A percentile compares a stretch with the other conserved stretches of the same genome.
These are phyloP conservation scores for Botryotinia narcissicola DNA, from an alignment of 2,329 filamentous ascomycete genomes.

Conservation along the genomic window DNA sequence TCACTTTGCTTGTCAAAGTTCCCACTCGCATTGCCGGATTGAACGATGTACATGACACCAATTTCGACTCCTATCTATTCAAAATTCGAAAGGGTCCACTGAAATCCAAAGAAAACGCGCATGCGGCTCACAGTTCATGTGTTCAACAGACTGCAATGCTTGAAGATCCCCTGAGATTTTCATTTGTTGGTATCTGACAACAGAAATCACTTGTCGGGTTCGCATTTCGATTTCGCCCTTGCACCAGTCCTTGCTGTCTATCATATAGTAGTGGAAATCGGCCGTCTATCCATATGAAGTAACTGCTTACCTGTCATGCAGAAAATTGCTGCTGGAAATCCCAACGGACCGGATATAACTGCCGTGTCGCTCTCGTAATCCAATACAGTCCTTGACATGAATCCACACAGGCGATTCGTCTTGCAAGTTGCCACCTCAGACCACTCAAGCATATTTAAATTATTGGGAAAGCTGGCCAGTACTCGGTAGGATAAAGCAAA, in stretches of 20 bases:
- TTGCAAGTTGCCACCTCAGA: neutral
- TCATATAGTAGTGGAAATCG: neutral
- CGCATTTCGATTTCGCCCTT: neutral
- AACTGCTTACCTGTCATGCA: neutral
- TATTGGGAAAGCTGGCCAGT: neutral
- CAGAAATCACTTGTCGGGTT: neutral
- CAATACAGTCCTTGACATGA: constrained; percentile 2
- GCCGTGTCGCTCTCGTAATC: neutral
- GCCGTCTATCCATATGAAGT: neutral
- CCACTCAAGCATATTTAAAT: neutral
- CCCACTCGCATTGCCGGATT: neutral
- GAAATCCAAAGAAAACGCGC: neutral
- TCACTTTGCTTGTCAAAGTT: neutral
- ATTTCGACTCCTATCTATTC: neutral
- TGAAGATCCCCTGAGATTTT: neutral
- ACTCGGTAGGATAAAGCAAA: neutral
- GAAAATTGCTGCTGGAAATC: neutral
- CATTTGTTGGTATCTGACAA: neutral
- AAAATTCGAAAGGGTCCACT: neutral
- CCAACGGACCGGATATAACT: neutral
- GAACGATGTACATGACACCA: constrained; percentile 5
- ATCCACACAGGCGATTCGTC: neutral
- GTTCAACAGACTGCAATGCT: neutral
- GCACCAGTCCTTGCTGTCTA: neutral
- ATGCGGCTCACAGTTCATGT: neutral